Evolutionary conservation across 2,329 filamentous ascomycete species (phyloP), one percentile per base, ranked within the genome.

Genomic region (Xylariomycetidae sp.): DNA sequence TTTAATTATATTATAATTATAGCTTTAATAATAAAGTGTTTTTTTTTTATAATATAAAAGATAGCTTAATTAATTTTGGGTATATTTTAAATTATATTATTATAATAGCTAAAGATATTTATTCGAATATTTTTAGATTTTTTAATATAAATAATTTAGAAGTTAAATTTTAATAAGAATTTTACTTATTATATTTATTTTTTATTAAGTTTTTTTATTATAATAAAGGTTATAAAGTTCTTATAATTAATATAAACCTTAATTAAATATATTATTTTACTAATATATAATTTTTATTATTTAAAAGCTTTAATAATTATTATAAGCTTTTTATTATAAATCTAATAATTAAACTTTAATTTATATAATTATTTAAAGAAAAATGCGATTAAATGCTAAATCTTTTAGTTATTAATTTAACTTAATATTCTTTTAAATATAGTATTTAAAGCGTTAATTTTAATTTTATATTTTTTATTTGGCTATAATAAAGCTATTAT

Each of bases 261-360:
- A 28, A 46, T 14, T 14, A 44, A 27, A 30, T 45, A 42, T 3
- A 40, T 27, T 15, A 15, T 47, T 36, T 19, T 22, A 16, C 30
- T 16, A 10, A 49, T 13, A 17, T 53, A 51, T 13, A 48, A 34
- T 39, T 31, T 30, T 20, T 43, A 54, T 42, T 51, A 35, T 16
- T 53, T 45, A 38, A 52, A 47, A 12, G 25, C n/a, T 30, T 49
- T 41, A 27, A 50, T 31, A 16, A 54, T 52, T 6, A 27, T 23
- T 12, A 51, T 30, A 16, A 54, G 44, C 44, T 49, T 37, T 31
- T 51, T 48, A 30, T 50, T 33, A 27, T 51, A 44, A 8, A 49
- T 49, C 16, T 20, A 13, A 19, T 53, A 53, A 10, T 54, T 53
- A 22, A 49, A 23, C 38, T 52, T 19, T 37, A 32, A 9, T 27